These are phyloP conservation scores for Geranomyces variabilis DNA, from an alignment of 192 early-diverging fungal species.

Conservation along the genomic window DNA sequence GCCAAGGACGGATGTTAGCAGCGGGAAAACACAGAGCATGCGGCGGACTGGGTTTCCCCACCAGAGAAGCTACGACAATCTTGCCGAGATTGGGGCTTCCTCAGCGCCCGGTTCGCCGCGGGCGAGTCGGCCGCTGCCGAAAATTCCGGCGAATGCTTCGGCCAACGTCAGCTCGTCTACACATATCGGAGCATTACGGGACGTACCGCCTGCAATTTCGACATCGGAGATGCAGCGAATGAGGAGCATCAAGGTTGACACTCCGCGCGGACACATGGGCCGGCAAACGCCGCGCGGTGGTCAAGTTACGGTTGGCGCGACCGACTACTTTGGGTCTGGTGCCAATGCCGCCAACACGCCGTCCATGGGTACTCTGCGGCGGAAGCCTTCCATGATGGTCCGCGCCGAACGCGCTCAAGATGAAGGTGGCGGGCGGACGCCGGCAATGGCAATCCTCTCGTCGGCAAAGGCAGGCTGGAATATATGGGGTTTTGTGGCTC, in stretches of 20 bases:
- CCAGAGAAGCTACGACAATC: slow-evolving; percentile 4
- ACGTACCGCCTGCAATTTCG: background rate
- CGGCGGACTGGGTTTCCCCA: slow-evolving; percentile 1
- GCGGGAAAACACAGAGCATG: background rate
- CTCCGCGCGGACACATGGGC: background rate
- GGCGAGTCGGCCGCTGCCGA: background rate
- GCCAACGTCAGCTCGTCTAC: background rate
- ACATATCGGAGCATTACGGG: background rate
- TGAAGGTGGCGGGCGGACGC: slow-evolving; percentile 13
- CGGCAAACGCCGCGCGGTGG: background rate
- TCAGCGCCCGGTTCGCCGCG: background rate
- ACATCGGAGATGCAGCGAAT: slow-evolving; percentile 2
- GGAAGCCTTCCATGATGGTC: slow-evolving; percentile 16
- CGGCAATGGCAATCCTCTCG: slow-evolving; percentile 6
- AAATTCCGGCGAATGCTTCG: background rate
- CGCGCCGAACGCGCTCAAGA: slow-evolving; percentile 17
- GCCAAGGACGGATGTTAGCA: background rate
- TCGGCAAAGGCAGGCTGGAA: slow-evolving; percentile 1
- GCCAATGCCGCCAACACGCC: background rate
- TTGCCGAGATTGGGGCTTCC: slow-evolving; percentile 3
- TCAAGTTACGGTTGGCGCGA: background rate
- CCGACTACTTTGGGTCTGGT: background rate
- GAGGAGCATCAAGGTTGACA: slow-evolving; percentile 19
- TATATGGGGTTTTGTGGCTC: slow-evolving; percentile 73
- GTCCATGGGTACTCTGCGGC: slow-evolving; percentile 7